Evolutionary conservation across 192 early-diverging fungal species (phyloP), one percentile per base, ranked within the genome.

Genomic region (Phlyctochytrium planicorne): DNA sequence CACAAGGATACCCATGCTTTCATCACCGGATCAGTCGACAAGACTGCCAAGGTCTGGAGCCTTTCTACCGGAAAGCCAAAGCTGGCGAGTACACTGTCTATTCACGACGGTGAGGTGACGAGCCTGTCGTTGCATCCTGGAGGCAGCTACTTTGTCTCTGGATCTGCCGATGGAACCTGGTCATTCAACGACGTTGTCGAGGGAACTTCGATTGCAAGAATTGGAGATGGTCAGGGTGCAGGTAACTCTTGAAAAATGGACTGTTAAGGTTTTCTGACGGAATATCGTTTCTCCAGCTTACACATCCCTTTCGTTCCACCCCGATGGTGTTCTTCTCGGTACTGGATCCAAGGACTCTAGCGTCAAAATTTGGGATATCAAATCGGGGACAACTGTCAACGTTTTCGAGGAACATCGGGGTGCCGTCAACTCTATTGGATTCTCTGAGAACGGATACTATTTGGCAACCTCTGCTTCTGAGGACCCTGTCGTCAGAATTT

Each of bases 401-500:
- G 77, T 82, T 2, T 91, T 94, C 60, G 78, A 82, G 63, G 82
- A 80, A 63, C 76, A 90, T 63, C 59, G 79, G 73, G 75, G 89
- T 60, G 62, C 87, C 74, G 80, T 93, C 68, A 86, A 78, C 50
- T 84, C 89, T 23, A 74, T 98, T 68, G 75, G 90, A 12, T 97
- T 98, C 71, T 90, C 89, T 53, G 95, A 97, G 63, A 97, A 97
- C 75, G 96, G 96, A 35, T 98, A 97, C 75, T 82, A 91, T 68
- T 84, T 98, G 68, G 94, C 91, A 10, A 90, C 94, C 23, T 81
- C 82, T 29, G 82, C 87, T 0, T 83, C 87, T 60, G 85, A 85
- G 36, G 77, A 84, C 23, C 65, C 50, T 20, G 68, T 88, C 25
- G 92, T 95, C 3, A 88, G 88, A 57, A 73, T 96, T 56, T 98